phyloP scores from a whole-genome alignment of 2,329 filamentous ascomycete genomes.

The Beauveria bassiana region DNA sequence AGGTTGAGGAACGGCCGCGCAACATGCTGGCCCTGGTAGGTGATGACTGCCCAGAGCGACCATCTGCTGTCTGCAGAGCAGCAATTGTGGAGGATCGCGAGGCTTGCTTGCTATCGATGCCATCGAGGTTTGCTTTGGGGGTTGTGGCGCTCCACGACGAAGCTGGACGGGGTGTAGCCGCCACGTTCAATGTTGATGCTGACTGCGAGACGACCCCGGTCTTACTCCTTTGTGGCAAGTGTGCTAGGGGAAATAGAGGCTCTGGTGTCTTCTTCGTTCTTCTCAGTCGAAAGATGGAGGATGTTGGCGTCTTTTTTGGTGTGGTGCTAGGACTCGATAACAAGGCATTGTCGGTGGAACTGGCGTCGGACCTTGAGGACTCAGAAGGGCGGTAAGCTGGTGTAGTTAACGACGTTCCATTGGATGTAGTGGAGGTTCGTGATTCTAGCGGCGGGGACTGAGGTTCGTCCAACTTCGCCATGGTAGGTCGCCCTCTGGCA shows the following conservation, averaged over 20 bases:
- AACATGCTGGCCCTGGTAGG: slow-evolving; percentile 53
- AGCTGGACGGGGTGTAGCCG: slow-evolving; percentile 26
- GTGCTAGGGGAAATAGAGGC: slow-evolving; percentile 75
- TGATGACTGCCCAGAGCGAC: slow-evolving; percentile 58
- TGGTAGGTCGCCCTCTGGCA: slow-evolving; percentile 23
- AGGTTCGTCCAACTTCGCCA: slow-evolving; percentile 50
- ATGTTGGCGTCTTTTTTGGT: slow-evolving; percentile 52
- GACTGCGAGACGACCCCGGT: slow-evolving; percentile 25
- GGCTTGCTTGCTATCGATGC: slow-evolving; percentile 22
- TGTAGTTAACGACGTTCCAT: slow-evolving; percentile 40
- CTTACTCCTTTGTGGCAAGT: slow-evolving; percentile 69
- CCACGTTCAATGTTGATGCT: slow-evolving; percentile 35
- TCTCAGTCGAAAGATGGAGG: slow-evolving; percentile 74
- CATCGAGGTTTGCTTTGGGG: slow-evolving; percentile 16
- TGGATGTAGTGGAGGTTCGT: slow-evolving; percentile 21
- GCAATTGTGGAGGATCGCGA: slow-evolving; percentile 36
- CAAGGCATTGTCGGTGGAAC: slow-evolving; percentile 59
- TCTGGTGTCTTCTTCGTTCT: slow-evolving; percentile 67
- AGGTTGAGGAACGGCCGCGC: slow-evolving; percentile 78
- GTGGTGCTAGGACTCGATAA: slow-evolving; percentile 53
- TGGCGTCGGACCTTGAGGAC: slow-evolving; percentile 83
- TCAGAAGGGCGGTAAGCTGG: slow-evolving; percentile 48
- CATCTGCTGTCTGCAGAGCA: slow-evolving; percentile 35
- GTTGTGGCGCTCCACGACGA: slow-evolving; percentile 26
- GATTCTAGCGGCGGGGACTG: slow-evolving; percentile 23